phyloP scores from a whole-genome alignment of 768 basidiomycete species.

The Naganishia friedmannii region DNA sequence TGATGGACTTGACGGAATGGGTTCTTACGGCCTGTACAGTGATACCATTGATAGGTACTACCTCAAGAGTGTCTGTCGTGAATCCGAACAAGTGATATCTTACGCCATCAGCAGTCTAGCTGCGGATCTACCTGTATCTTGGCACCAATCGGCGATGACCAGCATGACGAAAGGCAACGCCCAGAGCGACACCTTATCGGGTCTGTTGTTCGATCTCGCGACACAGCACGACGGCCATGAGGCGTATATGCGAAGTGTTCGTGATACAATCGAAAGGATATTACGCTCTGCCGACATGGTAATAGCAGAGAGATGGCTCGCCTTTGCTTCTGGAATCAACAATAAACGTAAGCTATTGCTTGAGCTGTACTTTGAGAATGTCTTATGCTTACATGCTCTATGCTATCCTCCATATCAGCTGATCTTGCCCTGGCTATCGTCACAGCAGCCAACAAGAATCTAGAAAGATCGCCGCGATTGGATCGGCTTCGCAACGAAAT shows the following conservation, averaged over 20 bases:
- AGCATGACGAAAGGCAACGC: constrained; percentile 8
- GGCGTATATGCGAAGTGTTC: constrained; percentile 61
- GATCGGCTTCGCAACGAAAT: constrained; percentile 85
- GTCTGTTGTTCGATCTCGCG: constrained; percentile 30
- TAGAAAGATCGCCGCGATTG: constrained; percentile 59
- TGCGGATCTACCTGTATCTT: constrained; percentile 54
- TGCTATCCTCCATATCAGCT: constrained; percentile 1
- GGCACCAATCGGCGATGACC: constrained; percentile 56
- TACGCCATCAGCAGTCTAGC: constrained; percentile 62
- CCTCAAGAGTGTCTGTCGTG: constrained; percentile 10
- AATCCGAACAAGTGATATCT: constrained; percentile 46
- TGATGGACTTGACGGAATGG: constrained; percentile 62
- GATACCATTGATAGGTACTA: constrained; percentile 52
- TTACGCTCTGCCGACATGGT: constrained; percentile 58
- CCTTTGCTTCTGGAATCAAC: constrained; percentile 65
- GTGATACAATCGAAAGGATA: constrained; percentile 60
- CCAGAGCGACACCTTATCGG: constrained; percentile 38
- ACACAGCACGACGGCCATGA: constrained; percentile 30
- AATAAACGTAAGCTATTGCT: constrained; percentile 58
- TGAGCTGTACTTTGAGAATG: neutral
- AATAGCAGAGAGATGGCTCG: constrained; percentile 76
- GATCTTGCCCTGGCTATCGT: constrained; percentile 62
- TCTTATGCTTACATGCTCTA: neutral
- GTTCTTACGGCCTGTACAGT: constrained; percentile 56
- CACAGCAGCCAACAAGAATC: constrained; percentile 58